Percentiles rank a stretch among this genome's conserved stretches.
Conservation (phyloP, 257 asterid genomes). For the Mentha longifolia region DNA sequence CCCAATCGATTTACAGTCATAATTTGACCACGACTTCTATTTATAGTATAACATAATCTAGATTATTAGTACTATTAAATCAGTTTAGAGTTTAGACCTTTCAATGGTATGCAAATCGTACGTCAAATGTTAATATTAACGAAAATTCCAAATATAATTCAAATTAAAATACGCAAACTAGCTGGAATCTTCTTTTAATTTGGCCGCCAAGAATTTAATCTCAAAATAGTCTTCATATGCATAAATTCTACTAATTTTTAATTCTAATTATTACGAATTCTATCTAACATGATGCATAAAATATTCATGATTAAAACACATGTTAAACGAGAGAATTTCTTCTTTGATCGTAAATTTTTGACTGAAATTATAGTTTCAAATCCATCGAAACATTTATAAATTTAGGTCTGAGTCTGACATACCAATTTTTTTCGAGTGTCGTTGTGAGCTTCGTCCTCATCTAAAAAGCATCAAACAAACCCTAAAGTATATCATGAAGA, state of each 20-base stretch:
- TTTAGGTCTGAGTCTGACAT: too few species aligned
- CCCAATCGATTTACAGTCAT: too few species aligned
- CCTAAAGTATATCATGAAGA: not conserved
- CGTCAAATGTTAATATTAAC: not conserved
- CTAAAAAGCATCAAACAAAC: not conserved
- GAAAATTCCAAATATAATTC: not conserved
- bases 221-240: not conserved
- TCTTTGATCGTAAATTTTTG: not conserved
- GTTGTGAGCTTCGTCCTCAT: too few species aligned
- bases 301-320: constrained; percentile 6
- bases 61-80: too few species aligned
- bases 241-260: not conserved
- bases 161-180: not conserved
- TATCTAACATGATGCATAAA: not conserved
- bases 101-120: too few species aligned
- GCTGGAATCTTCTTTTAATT: not conserved
- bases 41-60: too few species aligned
- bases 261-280: too few species aligned
- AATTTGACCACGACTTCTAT: too few species aligned
- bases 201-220: not conserved
- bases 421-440: too few species aligned
- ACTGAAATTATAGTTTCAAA: too few species aligned
- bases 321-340: constrained; percentile 8
- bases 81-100: too few species aligned
- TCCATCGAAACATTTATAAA: too few species aligned